phyloP scores from a whole-genome alignment of 2,329 filamentous ascomycete species.

The Aspergillus fumigatus region DNA sequence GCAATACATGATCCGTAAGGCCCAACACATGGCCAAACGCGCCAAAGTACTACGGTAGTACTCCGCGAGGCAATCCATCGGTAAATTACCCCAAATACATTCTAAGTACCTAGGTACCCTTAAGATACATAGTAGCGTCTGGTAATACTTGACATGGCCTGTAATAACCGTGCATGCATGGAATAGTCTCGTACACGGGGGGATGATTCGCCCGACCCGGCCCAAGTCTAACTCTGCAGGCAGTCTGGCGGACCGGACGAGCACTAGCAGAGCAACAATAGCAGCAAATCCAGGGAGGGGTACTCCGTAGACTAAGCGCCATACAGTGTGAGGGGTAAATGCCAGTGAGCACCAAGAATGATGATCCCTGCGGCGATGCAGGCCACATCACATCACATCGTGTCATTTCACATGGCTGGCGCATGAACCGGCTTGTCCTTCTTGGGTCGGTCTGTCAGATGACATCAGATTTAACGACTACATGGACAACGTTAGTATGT shows the following conservation, averaged over 20 bases:
- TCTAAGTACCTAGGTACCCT: too few species aligned
- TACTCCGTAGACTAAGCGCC: neutral
- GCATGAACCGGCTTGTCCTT: neutral
- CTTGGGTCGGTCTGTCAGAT: constrained; percentile 1
- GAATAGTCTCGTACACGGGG: neutral
- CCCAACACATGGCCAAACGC: too few species aligned
- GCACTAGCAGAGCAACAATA: neutral
- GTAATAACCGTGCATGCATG: neutral
- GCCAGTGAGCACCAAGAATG: neutral
- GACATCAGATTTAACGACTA: constrained; percentile 1
- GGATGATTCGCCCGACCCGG: neutral
- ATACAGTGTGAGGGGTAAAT: neutral
- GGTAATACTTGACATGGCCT: too few species aligned
- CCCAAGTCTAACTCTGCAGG: neutral
- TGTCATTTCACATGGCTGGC: neutral
- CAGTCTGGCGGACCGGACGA: neutral
- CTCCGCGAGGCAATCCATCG: too few species aligned
- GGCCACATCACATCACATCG: neutral
- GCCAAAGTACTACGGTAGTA: too few species aligned
- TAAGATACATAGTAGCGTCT: too few species aligned
- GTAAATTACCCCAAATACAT: too few species aligned
- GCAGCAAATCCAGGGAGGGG: neutral
- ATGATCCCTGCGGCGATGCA: neutral
- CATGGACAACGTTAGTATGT: neutral
- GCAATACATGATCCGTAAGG: too few species aligned